phyloP scores from a whole-genome alignment of 108 stramenopile species.

The Cyclotella distinguenda region DNA sequence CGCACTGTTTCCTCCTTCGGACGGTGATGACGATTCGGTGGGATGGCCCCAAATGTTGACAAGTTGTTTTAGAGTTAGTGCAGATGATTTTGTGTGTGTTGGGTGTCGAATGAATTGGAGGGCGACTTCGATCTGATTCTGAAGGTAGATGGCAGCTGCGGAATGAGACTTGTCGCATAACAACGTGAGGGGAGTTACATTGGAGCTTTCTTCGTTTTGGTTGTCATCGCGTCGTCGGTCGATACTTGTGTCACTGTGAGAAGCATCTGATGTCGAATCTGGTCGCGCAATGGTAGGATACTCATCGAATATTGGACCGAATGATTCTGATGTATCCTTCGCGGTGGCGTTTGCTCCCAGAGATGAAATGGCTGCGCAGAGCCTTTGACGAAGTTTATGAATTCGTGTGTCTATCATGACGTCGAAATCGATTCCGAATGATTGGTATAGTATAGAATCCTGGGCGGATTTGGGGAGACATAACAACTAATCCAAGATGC shows the following conservation, averaged over 20 bases:
- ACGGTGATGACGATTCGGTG: constrained; percentile 26
- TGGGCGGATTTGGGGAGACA: no score
- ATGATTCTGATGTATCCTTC: background rate
- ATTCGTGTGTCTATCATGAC: background rate
- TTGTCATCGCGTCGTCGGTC: no score
- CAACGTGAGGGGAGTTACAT: constrained; percentile 61
- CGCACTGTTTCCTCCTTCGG: constrained; percentile 48
- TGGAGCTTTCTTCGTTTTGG: constrained; percentile 6
- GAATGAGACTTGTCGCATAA: constrained; percentile 61
- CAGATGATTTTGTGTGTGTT: background rate
- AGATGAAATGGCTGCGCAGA: constrained; percentile 20
- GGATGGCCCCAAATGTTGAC: constrained; percentile 40
- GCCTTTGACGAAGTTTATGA: background rate
- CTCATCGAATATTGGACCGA: constrained; percentile 2
- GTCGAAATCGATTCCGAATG: no score
- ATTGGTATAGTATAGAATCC: no score
- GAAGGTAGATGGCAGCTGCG: constrained; percentile 25
- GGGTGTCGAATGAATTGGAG: background rate
- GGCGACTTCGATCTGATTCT: constrained; percentile 13
- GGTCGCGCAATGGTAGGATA: background rate
- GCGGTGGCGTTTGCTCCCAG: background rate
- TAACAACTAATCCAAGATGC: no score
- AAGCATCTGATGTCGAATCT: no score
- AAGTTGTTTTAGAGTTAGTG: constrained; percentile 1
- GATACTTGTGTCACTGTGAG: background rate